phyloP scores from a whole-genome alignment of 305 asterid genomes.

The Fraxinus ornus region DNA sequence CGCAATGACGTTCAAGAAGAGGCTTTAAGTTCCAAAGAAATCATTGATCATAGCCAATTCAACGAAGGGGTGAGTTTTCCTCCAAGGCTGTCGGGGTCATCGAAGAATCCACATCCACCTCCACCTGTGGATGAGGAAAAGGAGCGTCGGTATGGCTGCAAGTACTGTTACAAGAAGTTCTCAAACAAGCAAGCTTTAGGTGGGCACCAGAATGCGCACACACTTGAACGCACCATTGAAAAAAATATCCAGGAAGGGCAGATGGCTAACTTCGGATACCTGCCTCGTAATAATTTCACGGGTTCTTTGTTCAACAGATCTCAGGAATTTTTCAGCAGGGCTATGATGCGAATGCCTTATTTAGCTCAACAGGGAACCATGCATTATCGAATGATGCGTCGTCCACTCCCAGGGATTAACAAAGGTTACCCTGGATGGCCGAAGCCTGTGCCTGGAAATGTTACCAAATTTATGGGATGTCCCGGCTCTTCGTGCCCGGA shows the following conservation, averaged over 20 bases:
- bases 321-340: conserved; percentile 6
- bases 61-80: neutral
- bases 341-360: neutral
- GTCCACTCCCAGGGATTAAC: neutral
- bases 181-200: conserved; percentile 42
- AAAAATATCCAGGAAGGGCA: neutral
- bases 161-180: conserved; percentile 38
- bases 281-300: neutral
- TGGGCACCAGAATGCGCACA: conserved; percentile 54
- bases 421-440: neutral
- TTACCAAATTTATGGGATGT: neutral
- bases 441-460: neutral
- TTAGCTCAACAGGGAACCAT: neutral
- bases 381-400: neutral
- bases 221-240: conserved; percentile 31
- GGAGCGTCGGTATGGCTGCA: conserved; percentile 28
- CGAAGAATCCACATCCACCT: neutral
- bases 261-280: neutral
- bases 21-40: neutral
- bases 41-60: neutral
- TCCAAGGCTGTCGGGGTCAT: neutral
- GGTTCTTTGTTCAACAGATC: conserved; percentile 8
- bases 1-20: neutral
- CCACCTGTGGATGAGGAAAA: neutral
- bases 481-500: neutral